A percentile compares a stretch with the other conserved stretches of the same genome.
Conservation (phyloP, 2,329 filamentous ascomycete species). For the Pleomassaria siparia region DNA sequence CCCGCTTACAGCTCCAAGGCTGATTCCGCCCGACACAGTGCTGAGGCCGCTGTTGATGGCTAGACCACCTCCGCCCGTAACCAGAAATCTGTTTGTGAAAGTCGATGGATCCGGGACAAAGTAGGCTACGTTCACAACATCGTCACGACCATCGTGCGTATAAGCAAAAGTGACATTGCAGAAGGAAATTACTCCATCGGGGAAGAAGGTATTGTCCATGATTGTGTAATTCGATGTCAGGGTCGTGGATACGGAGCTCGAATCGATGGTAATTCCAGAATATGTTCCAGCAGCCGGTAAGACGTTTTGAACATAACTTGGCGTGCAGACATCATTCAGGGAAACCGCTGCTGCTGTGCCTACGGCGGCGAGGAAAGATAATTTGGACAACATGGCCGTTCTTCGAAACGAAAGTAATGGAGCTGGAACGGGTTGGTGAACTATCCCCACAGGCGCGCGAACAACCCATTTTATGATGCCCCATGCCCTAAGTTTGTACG, state of each 20-base stretch:
- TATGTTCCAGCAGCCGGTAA: neutral
- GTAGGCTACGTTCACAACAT: constrained; percentile 36
- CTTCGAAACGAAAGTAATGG: too few species aligned
- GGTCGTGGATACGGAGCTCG: neutral
- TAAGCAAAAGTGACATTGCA: constrained; percentile 52
- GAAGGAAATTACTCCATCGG: constrained; percentile 36
- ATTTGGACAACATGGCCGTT: neutral
- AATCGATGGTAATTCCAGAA: neutral
- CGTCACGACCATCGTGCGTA: constrained; percentile 42
- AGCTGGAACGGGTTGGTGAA: too few species aligned
- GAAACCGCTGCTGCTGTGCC: neutral
- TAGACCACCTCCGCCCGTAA: constrained; percentile 49
- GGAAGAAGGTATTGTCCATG: constrained; percentile 25
- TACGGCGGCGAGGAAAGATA: neutral
- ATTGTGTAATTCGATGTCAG: constrained; percentile 10
- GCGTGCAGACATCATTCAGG: neutral
- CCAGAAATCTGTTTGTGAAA: constrained; percentile 49
- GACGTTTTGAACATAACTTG: neutral
- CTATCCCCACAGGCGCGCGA: too few species aligned
- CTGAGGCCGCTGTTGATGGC: constrained; percentile 45
- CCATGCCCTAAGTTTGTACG: too few species aligned
- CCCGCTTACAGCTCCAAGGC: constrained; percentile 50
- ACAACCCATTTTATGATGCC: too few species aligned
- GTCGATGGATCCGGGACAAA: constrained; percentile 46
- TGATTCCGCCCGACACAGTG: constrained; percentile 44